Evolutionary conservation across 2,329 filamentous ascomycete genomes (phyloP), one percentile per base, ranked within the genome.

Genomic region (Rhynchosporium agropyri): DNA sequence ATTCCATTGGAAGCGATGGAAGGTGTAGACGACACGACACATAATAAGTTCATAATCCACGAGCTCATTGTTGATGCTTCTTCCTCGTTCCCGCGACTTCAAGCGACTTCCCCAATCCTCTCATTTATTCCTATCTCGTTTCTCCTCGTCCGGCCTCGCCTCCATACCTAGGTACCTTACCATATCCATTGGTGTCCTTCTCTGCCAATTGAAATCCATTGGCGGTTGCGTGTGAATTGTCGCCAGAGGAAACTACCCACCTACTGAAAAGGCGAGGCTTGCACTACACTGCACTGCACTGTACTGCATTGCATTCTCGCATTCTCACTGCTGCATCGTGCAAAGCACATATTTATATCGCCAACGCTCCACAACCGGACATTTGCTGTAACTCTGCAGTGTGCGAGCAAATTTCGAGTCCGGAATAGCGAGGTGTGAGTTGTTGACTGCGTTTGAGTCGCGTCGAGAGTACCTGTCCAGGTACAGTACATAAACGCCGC

Each of bases 41-140:
- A 53, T 40, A 53, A 40, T 38, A 12, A 43, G 20, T 36, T 53
- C 38, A 43, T 56, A 36, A 29, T 56, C 36, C 53, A 56, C 43
- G 40, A 56, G 36, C 43, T 56, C 20, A 20, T 20, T 20, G 20
- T 20, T 20, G 20, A 20, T 20, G 20, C 20, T 20, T 20, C 20
- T 1, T 1, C 20, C 20, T 1, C 20, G 20, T 20, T 20, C 20
- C 20, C 20, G 20, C 20, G 20, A 13, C 53, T 43, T n/a, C 53
- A 10, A 9, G n/a, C 36, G 53, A 56, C 53, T 53, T 53, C 50
- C 40, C 50, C 50, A 31, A n/a, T 53, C 50, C 50, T 53, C 50
- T 33, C 50, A 43, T 56, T 55, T 29, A 20, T 20, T 20, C 20
- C 40, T 56, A 43, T 56, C 28, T 31, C 38, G 15, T 38, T 13